Evolutionary conservation across 2,329 filamentous ascomycete species (phyloP), one percentile per base, ranked within the genome.

Genomic region (Clarireedia homoeocarpa): DNA sequence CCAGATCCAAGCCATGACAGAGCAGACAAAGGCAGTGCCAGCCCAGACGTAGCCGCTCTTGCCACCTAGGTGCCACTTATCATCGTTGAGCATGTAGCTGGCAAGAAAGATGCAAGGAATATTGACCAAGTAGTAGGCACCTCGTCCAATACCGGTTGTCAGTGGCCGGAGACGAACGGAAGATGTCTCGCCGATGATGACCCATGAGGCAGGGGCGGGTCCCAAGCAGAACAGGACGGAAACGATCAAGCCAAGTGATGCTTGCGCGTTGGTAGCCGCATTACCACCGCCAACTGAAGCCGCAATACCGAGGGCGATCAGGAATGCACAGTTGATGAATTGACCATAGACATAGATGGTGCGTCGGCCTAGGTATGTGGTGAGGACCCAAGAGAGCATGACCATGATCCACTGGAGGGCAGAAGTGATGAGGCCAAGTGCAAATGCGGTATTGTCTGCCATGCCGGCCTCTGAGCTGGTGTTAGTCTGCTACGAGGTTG

Each of bases 301-400:
- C 1, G 79, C 79, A 60, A 86, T 72, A 68, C 83, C 83, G 26
- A 86, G 80, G 5, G 73, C 72, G 58, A 86, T 53, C 12, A 85
- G 72, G 62, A 85, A 74, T 39, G 66, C 62, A 52, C 72, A 71
- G 71, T 82, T 84, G 70, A 78, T 74, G 38, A 71, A 66, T 27
- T 77, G 77, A 59, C 83, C 82, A 72, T 77, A 84, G 55, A 85
- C 72, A 69, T 85, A 86, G 69, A 86, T 84, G 38, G 78, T 77
- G 53, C 83, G 82, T 57, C 82, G 78, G 66, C 83, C 82, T 53
- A 83, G 74, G 69, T 82, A 85, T 1, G 78, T 77, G 14, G 81
- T 86, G 50, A 87, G 77, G 55, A 85, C 71, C 84, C 84, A 86
- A 57, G 83, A 86, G 44, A 83, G 73, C 77, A 84, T 84, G 68